Evolutionary conservation across 441 rosid genomes (phyloP), one percentile per base, ranked within the genome.

Genomic region (Croton setiger): DNA sequence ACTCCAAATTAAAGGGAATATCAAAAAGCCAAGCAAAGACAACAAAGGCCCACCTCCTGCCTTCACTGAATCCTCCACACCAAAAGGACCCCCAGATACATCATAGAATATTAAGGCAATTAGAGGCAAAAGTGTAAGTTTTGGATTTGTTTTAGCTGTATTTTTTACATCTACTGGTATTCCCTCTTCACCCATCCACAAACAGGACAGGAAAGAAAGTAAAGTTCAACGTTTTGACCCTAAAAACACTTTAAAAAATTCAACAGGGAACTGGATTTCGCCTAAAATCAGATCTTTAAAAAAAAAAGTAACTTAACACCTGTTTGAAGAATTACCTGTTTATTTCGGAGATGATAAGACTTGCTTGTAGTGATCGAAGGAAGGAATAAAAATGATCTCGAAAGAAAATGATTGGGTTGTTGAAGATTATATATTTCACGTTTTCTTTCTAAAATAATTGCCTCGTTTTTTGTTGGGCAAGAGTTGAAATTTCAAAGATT

Each of bases 61-160:
- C 72, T 77, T 87, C 20, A 94, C 97, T 15, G 93, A 86, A 69
- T 91, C 98, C 76, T 94, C 98, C 4, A 94, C 82, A 60, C 98
- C 98, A 72, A 94, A 94, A 60, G 98, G 98, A 48, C 98, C 98
- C 51, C 98, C 98, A 63, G 93, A 90, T 18, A 92, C 95, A 68
- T 87, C 96, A 76, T 90, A 93, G 87, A 93, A 93, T 13, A 91
- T 94, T 55, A 94, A 84, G 69, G 96, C 95, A 39, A 94, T 83
- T 0, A 94, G 86, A 47, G 98, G 97, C 72, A 87, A 75, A 2
- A 88, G 62, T 9, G 95, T 91, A 53, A 93, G 77, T 75, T 91
- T 91, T 67, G 90, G 96, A 51, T 61, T 84, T 62, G 83, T 44
- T 74, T 77, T 84, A 1, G 71, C 73, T 65, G 71, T 67, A 64